Base-by-base conservation (phyloP, 345 rosid genomes). In the Pelargonium nanum region DNA sequence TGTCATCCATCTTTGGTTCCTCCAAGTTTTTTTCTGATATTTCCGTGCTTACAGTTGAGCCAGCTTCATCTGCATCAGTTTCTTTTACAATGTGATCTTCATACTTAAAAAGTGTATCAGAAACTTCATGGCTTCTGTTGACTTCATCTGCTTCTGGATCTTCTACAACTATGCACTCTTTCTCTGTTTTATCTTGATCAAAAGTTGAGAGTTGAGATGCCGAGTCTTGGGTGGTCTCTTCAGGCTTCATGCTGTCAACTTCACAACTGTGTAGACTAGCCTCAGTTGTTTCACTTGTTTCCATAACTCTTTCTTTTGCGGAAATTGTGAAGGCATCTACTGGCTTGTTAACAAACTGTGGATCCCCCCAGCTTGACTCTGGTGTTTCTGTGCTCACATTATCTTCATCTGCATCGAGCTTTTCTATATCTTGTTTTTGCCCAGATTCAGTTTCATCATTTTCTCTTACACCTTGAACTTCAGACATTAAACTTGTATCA, bases 391-490 rank as follows among this genome's bases (percentile, higher is more conserved):
- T 55, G 9, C 20, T 15, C 25, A 25, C 65, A 26, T 56, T 20
- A 16, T 57, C 67, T 24, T 40, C 22, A 52, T 52, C 6, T n/a
- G 55, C 55, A 65, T 65, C 44, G 1, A 19, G 56, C 45, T 66
- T 59, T 44, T 58, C 64, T n/a, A n/a, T n/a, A n/a, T n/a, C n/a
- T n/a, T n/a, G n/a, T n/a, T n/a, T n/a, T n/a, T n/a, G n/a, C 24
- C 20, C 55, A 4, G 60, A 57, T 44, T 2, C 60, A 40, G 60
- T 26, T 52, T 71, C 56, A 21, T 20, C 59, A 24, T 51, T 51
- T 22, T 57, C 76, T 59, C 64, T 56, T 30, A 56, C 20, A 15
- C 56, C 57, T 53, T 32, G 56, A 44, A 30, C 53, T 56, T 26
- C 50, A 26, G 40, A 30, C 24, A 45, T 25, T 24, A 17, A 32